phyloP scores from a whole-genome alignment of 106 monocot species.

The Vanilla planifolia region DNA sequence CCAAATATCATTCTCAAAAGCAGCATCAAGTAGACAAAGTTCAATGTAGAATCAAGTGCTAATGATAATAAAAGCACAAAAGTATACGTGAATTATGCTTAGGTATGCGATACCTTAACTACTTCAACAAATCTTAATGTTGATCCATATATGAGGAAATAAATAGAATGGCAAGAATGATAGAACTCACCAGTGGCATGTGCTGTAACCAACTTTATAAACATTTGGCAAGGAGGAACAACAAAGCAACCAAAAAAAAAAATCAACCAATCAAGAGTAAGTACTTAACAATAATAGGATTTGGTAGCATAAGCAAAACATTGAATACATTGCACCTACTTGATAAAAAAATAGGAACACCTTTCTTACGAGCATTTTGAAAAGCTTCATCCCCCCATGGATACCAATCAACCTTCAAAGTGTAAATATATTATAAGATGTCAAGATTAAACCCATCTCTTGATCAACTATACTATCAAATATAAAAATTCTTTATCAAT shows the following conservation, averaged over 20 bases:
- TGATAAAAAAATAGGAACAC: slow-evolving; percentile 92
- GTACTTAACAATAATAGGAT: slow-evolving; percentile 3
- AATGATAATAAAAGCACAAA: neutral
- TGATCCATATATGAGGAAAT: neutral
- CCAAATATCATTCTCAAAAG: no score
- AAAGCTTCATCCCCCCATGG: slow-evolving; percentile 99
- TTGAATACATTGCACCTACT: slow-evolving; percentile 30
- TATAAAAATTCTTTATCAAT: no score
- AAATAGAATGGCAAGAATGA: neutral
- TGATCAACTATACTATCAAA: no score
- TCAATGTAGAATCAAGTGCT: neutral
- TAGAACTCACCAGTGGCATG: slow-evolving; percentile 86
- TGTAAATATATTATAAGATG: slow-evolving; percentile 7
- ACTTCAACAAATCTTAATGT: no score
- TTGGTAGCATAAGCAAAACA: neutral
- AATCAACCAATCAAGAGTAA: slow-evolving; percentile 2
- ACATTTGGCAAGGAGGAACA: slow-evolving; percentile 5
- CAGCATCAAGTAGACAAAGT: neutral
- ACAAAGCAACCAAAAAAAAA: slow-evolving; percentile 3
- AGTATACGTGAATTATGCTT: no score
- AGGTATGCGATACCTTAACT: no score
- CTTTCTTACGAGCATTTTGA: slow-evolving; percentile 58
- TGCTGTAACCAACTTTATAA: slow-evolving; percentile 92
- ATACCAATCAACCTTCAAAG: slow-evolving; percentile 88
- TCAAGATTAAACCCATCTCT: no score